Evolutionary conservation across 192 early-diverging fungal genomes (phyloP), one percentile per base, ranked within the genome.

Genomic region (Coemansia sp.): DNA sequence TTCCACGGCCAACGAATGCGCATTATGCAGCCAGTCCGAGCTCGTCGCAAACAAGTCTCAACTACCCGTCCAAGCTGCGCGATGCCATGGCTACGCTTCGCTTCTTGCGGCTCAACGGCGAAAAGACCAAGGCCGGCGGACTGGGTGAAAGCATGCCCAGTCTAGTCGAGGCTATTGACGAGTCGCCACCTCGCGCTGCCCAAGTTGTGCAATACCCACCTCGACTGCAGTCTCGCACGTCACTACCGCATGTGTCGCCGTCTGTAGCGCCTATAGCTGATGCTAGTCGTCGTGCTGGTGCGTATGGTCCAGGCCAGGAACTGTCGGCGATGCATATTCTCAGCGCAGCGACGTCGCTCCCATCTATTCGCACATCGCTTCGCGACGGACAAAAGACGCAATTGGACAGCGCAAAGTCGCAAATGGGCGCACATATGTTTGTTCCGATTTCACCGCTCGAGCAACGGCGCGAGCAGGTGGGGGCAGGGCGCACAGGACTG

Each of bases 21-120:
- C 55, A 58, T 3, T 56, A 61, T 14, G 51, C 60, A 8, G 53
- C 63, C 54, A 80, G 77, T 38, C 77, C 77, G 6, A 70, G 63
- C 49, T 73, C 77, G 10, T 80, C 77, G 38, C 77, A 80, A 14
- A 65, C 77, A 8, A 80, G 67, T 21, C 68, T 70, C 9, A 67
- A 62, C 56, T 80, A 80, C 51, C 77, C 77, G 48, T 80, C 77
- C 12, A 80, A 80, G 59, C 68, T 80, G 45, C 77, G 77, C 68
- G 77, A 80, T 39, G 77, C 77, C 1, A 80, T 80, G 77, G 77
- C 77, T 37, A 80, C 77, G 24, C 62, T 80, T 54, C 67, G 72
- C 45, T 67, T 80, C 43, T 52, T 80, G 62, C 71, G 77, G 14
- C 67, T 80, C 7, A 79, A 60, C 45, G 63, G 61, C 51, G 77